Base-by-base conservation (phyloP, 2,329 filamentous ascomycete genomes). In the Exophiala oligosperma region DNA sequence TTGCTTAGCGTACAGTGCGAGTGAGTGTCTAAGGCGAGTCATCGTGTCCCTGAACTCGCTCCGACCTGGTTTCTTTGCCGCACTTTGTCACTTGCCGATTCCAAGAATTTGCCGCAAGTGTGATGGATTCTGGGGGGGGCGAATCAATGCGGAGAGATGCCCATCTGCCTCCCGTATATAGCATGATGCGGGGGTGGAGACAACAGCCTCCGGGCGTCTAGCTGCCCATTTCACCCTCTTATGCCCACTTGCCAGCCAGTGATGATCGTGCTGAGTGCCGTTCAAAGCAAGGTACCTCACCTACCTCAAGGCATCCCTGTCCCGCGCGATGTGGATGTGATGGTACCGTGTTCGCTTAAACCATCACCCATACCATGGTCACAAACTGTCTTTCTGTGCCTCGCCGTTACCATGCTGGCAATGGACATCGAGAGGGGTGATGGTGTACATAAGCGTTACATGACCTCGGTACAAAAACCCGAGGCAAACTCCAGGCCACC, bases 331-430 rank as follows among this genome's bases (percentile, higher is more conserved):
- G n/a, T 46, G 56, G 24, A 21, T 21, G 35, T 40, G 47, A 32
- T 50, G 29, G 9, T n/a, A n/a, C 21, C 5, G 1, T 26, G 57
- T 55, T 55, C 43, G 57, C 57, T 48, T 59, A 59, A 59, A 59
- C 47, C 32, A 55, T 59, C 38, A 32, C 50, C 57, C 57, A 49
- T 37, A 59, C 57, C 32, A 17, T 8, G 23, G 29, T 43, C 28
- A 38, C 37, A 37, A 21, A 28, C 11, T 23, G 17, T 24, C 21
- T 23, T 46, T 23, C 21, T 11, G 4, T 2, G 11, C 43, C 11
- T 46, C 43, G 8, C 43, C 11, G 4, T 46, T 26, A 23, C 21
- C 21, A 4, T 9, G 26, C 17, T 9, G 9, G 43, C 14, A 21
- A 28, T 29, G 23, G 28, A 48, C 24, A 14, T 48, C 6, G 24